Evolutionary conservation across 176 grass and related monocot species (phyloP).

Genomic region (Eleusine indica): DNA sequence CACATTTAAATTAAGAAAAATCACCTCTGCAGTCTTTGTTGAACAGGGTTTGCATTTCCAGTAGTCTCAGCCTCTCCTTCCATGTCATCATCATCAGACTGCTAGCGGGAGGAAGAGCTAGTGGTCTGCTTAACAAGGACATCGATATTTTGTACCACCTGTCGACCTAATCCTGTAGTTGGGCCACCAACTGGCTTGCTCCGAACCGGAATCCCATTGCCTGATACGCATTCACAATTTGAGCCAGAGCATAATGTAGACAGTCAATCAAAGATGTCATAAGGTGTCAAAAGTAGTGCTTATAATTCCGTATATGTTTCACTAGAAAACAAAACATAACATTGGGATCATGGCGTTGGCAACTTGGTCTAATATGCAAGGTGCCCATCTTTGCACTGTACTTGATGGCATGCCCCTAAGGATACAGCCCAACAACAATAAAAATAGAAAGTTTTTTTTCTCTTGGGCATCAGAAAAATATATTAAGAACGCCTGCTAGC

Average conservation of each 20-base stretch:
- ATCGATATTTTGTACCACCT: constrained; percentile 58
- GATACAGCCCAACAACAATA: constrained; percentile 2
- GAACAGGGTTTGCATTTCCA: constrained; percentile 64
- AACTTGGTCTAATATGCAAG: constrained; percentile 14
- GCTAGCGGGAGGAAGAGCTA: constrained; percentile 73
- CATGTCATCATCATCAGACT: constrained; percentile 85
- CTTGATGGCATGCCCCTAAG: neutral
- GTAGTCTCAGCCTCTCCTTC: constrained; percentile 79
- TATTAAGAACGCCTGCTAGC: neutral
- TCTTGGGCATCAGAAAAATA: constrained; percentile 12
- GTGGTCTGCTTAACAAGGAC: constrained; percentile 66
- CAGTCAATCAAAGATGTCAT: constrained; percentile 25
- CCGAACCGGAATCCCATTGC: constrained; percentile 52
- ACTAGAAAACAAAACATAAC: neutral
- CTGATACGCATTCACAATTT: constrained; percentile 33
- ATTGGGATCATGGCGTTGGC: neutral
- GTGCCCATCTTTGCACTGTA: neutral
- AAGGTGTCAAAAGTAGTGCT: constrained; percentile 12
- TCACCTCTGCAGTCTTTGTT: constrained; percentile 73
- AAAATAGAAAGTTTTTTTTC: constrained; percentile 2
- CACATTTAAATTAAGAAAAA: constrained; percentile 4
- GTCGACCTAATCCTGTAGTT: constrained; percentile 39
- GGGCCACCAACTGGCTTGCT: constrained; percentile 47
- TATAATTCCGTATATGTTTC: constrained; percentile 18
- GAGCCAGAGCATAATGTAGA: constrained; percentile 9